These are phyloP conservation scores for Ustilaginoidea virens DNA, from an alignment of 2,329 filamentous ascomycete species.

Conservation along the genomic window DNA sequence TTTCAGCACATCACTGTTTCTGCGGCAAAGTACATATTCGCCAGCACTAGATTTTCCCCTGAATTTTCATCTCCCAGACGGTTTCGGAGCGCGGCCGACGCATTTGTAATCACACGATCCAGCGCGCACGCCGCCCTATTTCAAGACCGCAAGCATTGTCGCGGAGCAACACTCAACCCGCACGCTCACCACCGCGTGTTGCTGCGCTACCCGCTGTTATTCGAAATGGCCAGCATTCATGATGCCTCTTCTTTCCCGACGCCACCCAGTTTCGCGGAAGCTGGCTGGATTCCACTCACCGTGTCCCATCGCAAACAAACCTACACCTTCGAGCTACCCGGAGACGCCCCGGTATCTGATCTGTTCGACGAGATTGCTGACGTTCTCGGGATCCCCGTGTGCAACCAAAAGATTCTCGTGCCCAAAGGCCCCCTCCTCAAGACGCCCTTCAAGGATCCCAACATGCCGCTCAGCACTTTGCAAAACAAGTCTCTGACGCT, in stretches of 20 bases:
- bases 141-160: no score
- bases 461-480: conserved; percentile 31
- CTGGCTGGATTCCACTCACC: conserved; percentile 23
- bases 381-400: conserved; percentile 39
- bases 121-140: no score
- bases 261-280: conserved; percentile 6
- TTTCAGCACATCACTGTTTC: no score
- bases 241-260: not conserved
- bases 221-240: no score
- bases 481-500: conserved; percentile 45
- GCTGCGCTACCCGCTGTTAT: no score
- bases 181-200: no score
- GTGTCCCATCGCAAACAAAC: conserved; percentile 30
- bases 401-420: conserved; percentile 54
- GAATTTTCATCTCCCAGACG: no score
- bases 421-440: conserved; percentile 51
- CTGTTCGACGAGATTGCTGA: conserved; percentile 43
- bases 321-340: conserved; percentile 27
- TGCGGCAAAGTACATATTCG: no score
- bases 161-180: no score
- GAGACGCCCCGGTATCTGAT: conserved; percentile 35
- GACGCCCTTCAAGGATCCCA: conserved; percentile 44
- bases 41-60: no score
- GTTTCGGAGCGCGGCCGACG: no score
- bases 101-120: no score